Evolutionary conservation across 768 basidiomycete species (phyloP).

Genomic region (Termitomyces sp.): DNA sequence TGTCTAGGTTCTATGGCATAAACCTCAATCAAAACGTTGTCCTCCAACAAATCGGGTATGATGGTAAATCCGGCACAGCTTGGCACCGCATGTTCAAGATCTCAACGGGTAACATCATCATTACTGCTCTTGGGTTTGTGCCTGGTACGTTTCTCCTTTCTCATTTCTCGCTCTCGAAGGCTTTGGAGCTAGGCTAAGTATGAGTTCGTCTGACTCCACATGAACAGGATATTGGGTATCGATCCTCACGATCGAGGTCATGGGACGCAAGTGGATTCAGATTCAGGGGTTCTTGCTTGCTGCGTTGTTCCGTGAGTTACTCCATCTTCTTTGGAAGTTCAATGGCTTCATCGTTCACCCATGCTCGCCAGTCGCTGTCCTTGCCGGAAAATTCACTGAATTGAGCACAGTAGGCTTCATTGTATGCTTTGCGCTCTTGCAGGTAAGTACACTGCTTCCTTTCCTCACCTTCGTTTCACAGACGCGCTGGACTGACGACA

Average conservation of each 20-base stretch:
- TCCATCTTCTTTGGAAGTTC: no score
- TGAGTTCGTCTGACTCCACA: no score
- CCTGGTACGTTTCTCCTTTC: slow-evolving; percentile 39
- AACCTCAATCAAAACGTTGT: slow-evolving; percentile 70
- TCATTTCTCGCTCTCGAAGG: background rate
- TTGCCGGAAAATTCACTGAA: slow-evolving; percentile 57
- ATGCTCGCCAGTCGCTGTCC: slow-evolving; percentile 32
- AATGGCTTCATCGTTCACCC: background rate
- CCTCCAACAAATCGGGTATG: slow-evolving; percentile 68
- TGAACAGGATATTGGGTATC: slow-evolving; percentile 60
- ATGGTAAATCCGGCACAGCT: slow-evolving; percentile 45
- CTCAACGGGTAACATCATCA: slow-evolving; percentile 62
- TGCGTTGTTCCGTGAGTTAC: slow-evolving; percentile 54
- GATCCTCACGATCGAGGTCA: slow-evolving; percentile 62
- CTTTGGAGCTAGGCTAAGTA: no score
- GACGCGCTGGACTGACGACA: background rate
- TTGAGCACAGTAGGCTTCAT: slow-evolving; percentile 59
- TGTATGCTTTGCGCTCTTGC: slow-evolving; percentile 66
- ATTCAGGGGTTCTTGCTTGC: slow-evolving; percentile 67
- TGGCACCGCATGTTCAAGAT: slow-evolving; percentile 67
- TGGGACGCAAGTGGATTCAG: slow-evolving; percentile 74
- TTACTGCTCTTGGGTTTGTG: slow-evolving; percentile 71
- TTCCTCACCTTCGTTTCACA: background rate
- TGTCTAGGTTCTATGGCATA: slow-evolving; percentile 65
- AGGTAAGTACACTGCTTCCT: slow-evolving; percentile 23